Evolutionary conservation across 495 filamentous ascomycete species (phyloP), one percentile per base, ranked within the genome.

Genomic region (Lasiosphaeria miniovina): DNA sequence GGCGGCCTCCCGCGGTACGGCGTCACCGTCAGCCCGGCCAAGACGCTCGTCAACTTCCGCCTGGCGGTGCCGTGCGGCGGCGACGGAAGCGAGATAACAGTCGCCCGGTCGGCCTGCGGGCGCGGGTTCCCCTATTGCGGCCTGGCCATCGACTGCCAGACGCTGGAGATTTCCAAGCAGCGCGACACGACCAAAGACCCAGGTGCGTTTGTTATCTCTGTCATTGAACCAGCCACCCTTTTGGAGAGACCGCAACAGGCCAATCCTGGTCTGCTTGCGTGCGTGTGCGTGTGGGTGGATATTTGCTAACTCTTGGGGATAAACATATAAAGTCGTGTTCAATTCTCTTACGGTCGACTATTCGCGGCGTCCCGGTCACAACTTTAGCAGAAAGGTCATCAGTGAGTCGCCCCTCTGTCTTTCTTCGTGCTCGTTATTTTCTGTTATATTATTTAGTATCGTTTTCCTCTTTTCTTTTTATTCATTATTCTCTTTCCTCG

Each of bases 11-110:
- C 86, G 1, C 79, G 83, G 40, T 96, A 93, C 65, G 94, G 94
- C 24, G 85, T 97, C 34, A 71, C 73, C 3, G 88, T 98, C 36
- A 93, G 90, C 64, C 74, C 83, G 0, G 71, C 78, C 33, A 98
- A 98, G 73, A 90, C 85, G 49, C 74, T 97, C n/a, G 86, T 85
- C 17, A 98, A 96, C 68, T 98, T 97, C 68, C 82, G 88, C 33
- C 68, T 86, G n/a, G 67, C 62, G 0, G 72, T 93, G 46, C 74
- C 84, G 80, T 0, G 69, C 64, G 17, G 71, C 76, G 40, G 9
- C 7, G 9, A 49, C 11, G 24, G 24, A 24, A 24, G 24, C 24
- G 24, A 24, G 2, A 24, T 24, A 2, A 24, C 24, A 24, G 77
- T 95, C 50, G 73, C 81, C 3, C 75, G 77, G 33, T 62, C 85